Conservation (phyloP, 1,139 yeast genomes). For the Debaryomyces psychrophilus region DNA sequence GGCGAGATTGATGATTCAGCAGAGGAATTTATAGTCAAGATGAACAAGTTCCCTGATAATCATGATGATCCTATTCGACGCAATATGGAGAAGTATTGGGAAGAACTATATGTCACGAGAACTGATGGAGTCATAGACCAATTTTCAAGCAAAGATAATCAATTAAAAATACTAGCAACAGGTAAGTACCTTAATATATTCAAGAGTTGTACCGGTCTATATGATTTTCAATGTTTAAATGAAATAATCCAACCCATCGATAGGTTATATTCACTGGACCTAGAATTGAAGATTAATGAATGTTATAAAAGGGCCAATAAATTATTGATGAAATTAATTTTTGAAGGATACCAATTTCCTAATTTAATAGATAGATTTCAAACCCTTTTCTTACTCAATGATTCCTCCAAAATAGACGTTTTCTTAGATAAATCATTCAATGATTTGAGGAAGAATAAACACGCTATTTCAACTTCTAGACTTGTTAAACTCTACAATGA, state of each 20-base stretch:
- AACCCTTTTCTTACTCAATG: constrained; percentile 51
- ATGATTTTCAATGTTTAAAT: constrained; percentile 33
- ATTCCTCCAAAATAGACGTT: constrained; percentile 52
- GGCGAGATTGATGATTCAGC: constrained; percentile 81
- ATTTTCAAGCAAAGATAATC: constrained; percentile 56
- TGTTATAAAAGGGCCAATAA: constrained; percentile 74
- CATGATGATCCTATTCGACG: constrained; percentile 43
- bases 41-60: constrained; percentile 36
- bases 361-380: constrained; percentile 54
- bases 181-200: constrained; percentile 85
- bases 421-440: constrained; percentile 41
- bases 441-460: constrained; percentile 40
- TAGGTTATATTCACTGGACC: constrained; percentile 58
- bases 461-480: constrained; percentile 34
- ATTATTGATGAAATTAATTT: constrained; percentile 58
- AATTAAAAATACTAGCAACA: constrained; percentile 70
- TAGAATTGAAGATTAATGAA: constrained; percentile 59
- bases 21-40: constrained; percentile 77
- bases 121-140: constrained; percentile 77
- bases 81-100: constrained; percentile 82
- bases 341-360: constrained; percentile 61
- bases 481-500: constrained; percentile 30
- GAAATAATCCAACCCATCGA: constrained; percentile 34
- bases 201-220: constrained; percentile 55
- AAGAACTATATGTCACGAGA: constrained; percentile 74